Base-by-base conservation (phyloP, 1,139 yeast species). In the Suhomyces ambrosiae region DNA sequence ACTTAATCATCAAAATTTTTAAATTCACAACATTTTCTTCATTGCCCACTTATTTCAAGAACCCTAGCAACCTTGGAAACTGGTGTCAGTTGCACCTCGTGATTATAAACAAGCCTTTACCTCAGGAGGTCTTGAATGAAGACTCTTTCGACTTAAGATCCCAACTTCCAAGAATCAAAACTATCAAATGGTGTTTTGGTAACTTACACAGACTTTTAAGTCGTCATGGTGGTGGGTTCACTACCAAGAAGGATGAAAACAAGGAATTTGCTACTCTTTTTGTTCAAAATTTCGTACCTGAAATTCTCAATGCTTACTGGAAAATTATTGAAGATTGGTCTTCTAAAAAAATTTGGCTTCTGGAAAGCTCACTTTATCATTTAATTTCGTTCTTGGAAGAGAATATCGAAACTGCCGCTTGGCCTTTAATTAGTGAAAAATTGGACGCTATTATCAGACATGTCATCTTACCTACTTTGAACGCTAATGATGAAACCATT, bases 101-200 rank as follows among this genome's bases (percentile, higher is more conserved):
- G 41, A 61, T 81, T 30, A 71, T 79, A 44, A 67, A 68, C 46
- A 58, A 66, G 37, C 74, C 75, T 2, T 61, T 72, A 33, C 74
- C 74, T 0, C 54, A 51, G 5, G 51, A 59, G 6, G 63, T 71
- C 0, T 46, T 65, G 49, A 55, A 64, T n/a, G 69, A 70, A 32
- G 72, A 68, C 26, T 51, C 57, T 5, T 34, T 48, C 3, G 76
- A 68, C 22, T 46, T 52, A 17, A 61, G 74, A 46, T 48, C 54
- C 3, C 46, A 56, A 16, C 71, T 72, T 48, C 79, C 77, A 28
- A 61, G 86, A 48, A 68, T 78, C 17, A 82, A 81, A 50, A 73
- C 83, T 25, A 77, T 79, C 37, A 84, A 84, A 58, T 83, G 90
- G 90, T 79, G 82, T 36, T 82, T 79, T 58, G 88, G 82, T 19